Conservation (phyloP, 148 eudicot genomes). For the Nepenthes mirabilis region DNA sequence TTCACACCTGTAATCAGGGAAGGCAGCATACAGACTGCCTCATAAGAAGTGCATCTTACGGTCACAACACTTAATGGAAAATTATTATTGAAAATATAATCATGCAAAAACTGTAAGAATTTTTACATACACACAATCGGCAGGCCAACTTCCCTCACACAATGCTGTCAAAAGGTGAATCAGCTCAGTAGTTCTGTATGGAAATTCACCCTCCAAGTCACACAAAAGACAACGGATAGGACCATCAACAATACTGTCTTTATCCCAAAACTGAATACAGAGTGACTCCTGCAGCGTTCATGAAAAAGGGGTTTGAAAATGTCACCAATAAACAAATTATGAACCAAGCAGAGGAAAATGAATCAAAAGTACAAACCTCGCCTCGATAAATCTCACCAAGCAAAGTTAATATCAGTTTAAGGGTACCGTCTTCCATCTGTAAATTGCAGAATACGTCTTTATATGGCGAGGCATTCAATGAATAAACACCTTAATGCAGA, state of each 20-base stretch:
- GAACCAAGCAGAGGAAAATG: background rate
- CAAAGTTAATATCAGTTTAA: conserved; percentile 53
- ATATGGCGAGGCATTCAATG: too few species aligned
- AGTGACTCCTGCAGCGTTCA: conserved; percentile 75
- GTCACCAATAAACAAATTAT: conserved; percentile 4
- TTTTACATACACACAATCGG: conserved; percentile 87
- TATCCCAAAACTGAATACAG: conserved; percentile 95
- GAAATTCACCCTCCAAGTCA: conserved; percentile 84
- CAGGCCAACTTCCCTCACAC: conserved; percentile 90
- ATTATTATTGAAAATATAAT: too few species aligned
- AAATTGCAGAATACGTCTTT: background rate
- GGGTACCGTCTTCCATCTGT: conserved; percentile 79
- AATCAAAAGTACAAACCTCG: conserved; percentile 53
- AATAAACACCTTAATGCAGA: background rate
- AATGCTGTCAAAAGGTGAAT: conserved; percentile 64
- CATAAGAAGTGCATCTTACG: too few species aligned
- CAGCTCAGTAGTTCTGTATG: conserved; percentile 57
- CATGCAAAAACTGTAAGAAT: background rate
- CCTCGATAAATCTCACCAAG: conserved; percentile 72
- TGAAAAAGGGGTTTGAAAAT: background rate
- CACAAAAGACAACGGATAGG: conserved; percentile 84
- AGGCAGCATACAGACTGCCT: too few species aligned
- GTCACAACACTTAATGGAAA: too few species aligned
- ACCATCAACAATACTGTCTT: conserved; percentile 78
- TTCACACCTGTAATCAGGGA: too few species aligned